phyloP scores from a whole-genome alignment of 345 rosid species.

The Cardamine occulta region DNA sequence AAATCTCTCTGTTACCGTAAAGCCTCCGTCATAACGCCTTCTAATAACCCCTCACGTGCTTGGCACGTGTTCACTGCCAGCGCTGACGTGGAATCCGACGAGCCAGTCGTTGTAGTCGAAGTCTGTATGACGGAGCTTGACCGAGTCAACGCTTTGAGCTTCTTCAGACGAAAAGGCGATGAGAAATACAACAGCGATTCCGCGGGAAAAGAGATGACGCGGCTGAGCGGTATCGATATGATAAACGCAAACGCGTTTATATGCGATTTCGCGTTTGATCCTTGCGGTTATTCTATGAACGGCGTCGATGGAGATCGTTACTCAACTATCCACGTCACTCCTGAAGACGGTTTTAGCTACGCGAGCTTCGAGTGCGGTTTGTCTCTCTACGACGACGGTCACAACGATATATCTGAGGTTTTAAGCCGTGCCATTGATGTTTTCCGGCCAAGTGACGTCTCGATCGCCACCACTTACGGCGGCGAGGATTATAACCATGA shows the following conservation, averaged over 20 bases:
- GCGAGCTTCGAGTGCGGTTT: constrained; percentile 85
- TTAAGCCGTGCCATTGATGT: constrained; percentile 69
- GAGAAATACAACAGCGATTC: constrained; percentile 57
- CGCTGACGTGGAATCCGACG: constrained; percentile 45
- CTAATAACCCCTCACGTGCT: constrained; percentile 61
- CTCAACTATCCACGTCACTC: constrained; percentile 97
- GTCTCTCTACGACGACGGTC: constrained; percentile 59
- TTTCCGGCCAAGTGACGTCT: constrained; percentile 73
- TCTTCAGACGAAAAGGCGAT: constrained; percentile 54
- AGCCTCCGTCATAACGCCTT: constrained; percentile 73
- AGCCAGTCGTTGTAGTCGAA: constrained; percentile 53
- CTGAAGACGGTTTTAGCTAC: constrained; percentile 94
- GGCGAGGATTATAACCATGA: constrained; percentile 47
- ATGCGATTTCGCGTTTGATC: constrained; percentile 94
- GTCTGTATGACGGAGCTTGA: constrained; percentile 98
- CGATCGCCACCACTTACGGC: constrained; percentile 70
- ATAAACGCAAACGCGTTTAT: constrained; percentile 71
- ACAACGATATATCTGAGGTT: constrained; percentile 52
- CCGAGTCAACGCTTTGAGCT: constrained; percentile 58
- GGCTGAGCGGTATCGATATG: constrained; percentile 63
- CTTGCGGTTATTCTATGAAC: constrained; percentile 99
- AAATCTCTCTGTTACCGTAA: constrained; percentile 59
- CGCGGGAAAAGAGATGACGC: constrained; percentile 81
- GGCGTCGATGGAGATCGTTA: constrained; percentile 86
- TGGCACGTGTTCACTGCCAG: constrained; percentile 92